These are phyloP conservation scores for Daldinia concentrica DNA, from an alignment of 495 filamentous ascomycete species.

Conservation along the genomic window DNA sequence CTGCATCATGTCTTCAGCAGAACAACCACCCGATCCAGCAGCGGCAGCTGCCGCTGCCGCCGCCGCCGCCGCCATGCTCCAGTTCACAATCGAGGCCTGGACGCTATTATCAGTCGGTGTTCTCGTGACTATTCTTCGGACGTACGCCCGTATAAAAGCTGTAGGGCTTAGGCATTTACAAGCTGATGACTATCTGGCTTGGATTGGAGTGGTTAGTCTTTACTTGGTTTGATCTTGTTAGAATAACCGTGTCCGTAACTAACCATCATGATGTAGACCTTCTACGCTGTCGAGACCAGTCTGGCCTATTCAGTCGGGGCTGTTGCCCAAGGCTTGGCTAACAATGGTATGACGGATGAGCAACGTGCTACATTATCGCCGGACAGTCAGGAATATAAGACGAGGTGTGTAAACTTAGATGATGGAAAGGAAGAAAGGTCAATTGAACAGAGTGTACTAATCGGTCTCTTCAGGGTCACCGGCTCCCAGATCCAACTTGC, in stretches of 20 bases:
- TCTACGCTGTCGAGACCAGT: conserved; percentile 51
- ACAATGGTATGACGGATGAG: conserved; percentile 68
- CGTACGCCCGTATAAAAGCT: conserved; percentile 48
- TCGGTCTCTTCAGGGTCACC: conserved; percentile 52
- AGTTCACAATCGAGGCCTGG: conserved; percentile 56
- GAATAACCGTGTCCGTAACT: background rate
- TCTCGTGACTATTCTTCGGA: conserved; percentile 48
- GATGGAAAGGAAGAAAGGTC: background rate
- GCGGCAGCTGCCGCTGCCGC: conserved; percentile 42
- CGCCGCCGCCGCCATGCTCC: conserved; percentile 41
- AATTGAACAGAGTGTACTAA: conserved; percentile 8
- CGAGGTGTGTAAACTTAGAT: conserved; percentile 36
- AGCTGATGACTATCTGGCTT: conserved; percentile 54
- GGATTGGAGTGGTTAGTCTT: conserved; percentile 53
- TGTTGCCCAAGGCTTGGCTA: conserved; percentile 65
- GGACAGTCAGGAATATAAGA: conserved; percentile 57
- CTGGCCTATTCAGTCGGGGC: conserved; percentile 52
- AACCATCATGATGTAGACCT: conserved; percentile 35
- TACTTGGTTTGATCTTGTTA: background rate
- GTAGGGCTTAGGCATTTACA: conserved; percentile 49
- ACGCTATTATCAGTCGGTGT: conserved; percentile 57
- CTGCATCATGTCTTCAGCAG: conserved; percentile 30
- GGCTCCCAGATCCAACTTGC: conserved; percentile 67
- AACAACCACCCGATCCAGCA: conserved; percentile 22
- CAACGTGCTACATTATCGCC: conserved; percentile 57